Conservation (phyloP, 1,284 basidiomycete species). For the Takashimella tepidaria region DNA sequence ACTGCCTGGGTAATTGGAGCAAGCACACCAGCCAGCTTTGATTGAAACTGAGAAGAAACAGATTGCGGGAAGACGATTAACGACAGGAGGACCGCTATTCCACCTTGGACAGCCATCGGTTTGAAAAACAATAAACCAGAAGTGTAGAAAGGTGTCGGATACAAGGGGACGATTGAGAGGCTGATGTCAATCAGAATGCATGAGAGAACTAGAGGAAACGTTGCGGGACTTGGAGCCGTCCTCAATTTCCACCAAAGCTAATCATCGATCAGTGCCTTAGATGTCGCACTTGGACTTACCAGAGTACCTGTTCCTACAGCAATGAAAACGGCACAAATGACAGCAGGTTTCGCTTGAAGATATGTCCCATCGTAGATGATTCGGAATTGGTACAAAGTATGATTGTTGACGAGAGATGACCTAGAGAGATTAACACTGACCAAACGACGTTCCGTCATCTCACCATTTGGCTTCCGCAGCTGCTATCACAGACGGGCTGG, state of each 20-base stretch:
- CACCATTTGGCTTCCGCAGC: slow-evolving; percentile 28
- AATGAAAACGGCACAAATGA: slow-evolving; percentile 39
- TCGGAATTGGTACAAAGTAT: slow-evolving; percentile 13
- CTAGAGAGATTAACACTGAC: slow-evolving; percentile 1
- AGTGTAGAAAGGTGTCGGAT: slow-evolving; percentile 30
- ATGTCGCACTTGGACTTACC: slow-evolving; percentile 16
- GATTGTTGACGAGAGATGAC: slow-evolving; percentile 15
- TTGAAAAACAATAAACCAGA: slow-evolving; percentile 39
- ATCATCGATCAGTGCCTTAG: too few species aligned
- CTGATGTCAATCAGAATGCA: slow-evolving; percentile 43
- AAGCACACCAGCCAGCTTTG: slow-evolving; percentile 34
- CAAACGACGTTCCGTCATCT: not conserved
- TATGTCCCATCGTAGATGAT: slow-evolving; percentile 39
- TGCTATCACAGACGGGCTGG: slow-evolving; percentile 20
- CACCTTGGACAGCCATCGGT: slow-evolving; percentile 44
- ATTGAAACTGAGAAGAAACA: slow-evolving; percentile 39
- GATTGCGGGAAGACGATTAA: slow-evolving; percentile 44
- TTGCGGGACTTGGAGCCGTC: slow-evolving; percentile 44
- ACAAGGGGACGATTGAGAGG: slow-evolving; percentile 34
- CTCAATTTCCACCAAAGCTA: slow-evolving; percentile 44
- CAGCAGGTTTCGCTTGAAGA: slow-evolving; percentile 39
- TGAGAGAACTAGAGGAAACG: slow-evolving; percentile 41
- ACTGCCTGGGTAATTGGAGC: slow-evolving; percentile 28
- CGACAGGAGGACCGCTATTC: slow-evolving; percentile 29
- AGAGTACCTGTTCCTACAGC: slow-evolving; percentile 34